Percentiles rank a stretch among this genome's conserved stretches.
Conservation (phyloP, 2,329 filamentous ascomycete genomes). For the Pseudogymnoascus sp. region DNA sequence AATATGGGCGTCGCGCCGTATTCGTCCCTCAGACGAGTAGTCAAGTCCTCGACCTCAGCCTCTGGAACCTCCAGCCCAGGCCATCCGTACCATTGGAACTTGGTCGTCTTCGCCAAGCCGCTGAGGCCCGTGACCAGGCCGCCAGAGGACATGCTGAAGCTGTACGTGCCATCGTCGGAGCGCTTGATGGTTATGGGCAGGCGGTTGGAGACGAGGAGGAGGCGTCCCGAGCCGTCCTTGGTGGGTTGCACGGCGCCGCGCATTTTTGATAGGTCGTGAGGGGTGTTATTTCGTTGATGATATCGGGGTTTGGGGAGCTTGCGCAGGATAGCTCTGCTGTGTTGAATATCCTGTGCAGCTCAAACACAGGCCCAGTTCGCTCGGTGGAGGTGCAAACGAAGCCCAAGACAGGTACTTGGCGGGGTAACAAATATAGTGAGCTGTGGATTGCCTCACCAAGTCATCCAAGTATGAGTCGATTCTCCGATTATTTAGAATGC, state of each 20-base stretch:
- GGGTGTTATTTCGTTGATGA: not conserved
- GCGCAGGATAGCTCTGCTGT: not conserved
- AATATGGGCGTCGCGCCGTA: constrained; percentile 89
- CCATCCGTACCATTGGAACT: constrained; percentile 98
- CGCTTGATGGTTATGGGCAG: constrained; percentile 95
- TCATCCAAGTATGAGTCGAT: not conserved
- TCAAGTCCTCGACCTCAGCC: constrained; percentile 65
- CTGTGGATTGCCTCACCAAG: not conserved
- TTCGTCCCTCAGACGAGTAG: constrained; percentile 71
- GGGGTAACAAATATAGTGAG: not conserved
- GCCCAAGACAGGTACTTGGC: not conserved
- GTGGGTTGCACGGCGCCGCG: not conserved
- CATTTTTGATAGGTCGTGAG: not conserved
- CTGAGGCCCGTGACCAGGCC: constrained; percentile 90
- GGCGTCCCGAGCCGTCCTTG: constrained; percentile 28
- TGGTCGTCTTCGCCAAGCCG: constrained; percentile 83
- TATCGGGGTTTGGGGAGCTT: not conserved
- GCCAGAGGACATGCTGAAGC: constrained; percentile 93
- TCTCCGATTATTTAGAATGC: not conserved
- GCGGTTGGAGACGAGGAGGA: constrained; percentile 88
- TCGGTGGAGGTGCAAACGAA: not conserved
- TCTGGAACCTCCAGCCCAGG: constrained; percentile 87
- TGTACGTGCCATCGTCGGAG: constrained; percentile 81
- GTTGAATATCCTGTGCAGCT: not conserved
- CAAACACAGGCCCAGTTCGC: not conserved